These are phyloP conservation scores for Cinnamomum chago DNA, from an alignment of 164 flowering plant species.

Conservation along the genomic window DNA sequence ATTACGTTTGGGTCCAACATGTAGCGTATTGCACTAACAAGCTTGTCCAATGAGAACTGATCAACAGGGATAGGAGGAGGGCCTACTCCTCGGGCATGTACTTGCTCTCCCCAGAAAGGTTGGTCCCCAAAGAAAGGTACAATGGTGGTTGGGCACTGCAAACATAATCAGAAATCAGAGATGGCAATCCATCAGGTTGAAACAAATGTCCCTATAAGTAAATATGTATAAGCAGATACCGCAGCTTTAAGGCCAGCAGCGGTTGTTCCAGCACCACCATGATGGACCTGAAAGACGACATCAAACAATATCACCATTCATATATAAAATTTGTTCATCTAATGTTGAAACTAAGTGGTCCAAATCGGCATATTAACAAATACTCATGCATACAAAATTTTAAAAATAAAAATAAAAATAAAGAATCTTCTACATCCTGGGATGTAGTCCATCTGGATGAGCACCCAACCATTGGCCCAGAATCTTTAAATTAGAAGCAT, in stretches of 20 bases:
- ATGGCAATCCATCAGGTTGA: background rate
- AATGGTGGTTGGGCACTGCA: slow-evolving; percentile 89
- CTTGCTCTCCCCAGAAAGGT: slow-evolving; percentile 97
- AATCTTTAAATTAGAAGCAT: no score
- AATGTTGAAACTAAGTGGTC: no score
- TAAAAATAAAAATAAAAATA: no score
- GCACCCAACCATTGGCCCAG: no score
- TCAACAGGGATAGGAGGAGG: slow-evolving; percentile 91
- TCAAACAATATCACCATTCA: background rate
- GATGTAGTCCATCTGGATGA: no score
- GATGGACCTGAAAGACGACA: slow-evolving; percentile 66
- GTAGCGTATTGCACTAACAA: slow-evolving; percentile 70
- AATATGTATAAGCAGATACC: slow-evolving; percentile 29
- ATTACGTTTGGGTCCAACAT: slow-evolving; percentile 87
- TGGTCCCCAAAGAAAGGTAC: slow-evolving; percentile 99
- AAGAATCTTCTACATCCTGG: no score
- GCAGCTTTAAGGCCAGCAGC: slow-evolving; percentile 98
- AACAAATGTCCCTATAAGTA: background rate
- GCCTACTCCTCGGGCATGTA: slow-evolving; percentile 94
- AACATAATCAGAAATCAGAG: background rate
- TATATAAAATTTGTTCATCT: background rate
- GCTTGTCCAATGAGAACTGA: slow-evolving; percentile 71
- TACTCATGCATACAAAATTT: no score
- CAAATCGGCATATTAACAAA: no score
- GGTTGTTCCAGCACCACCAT: slow-evolving; percentile 99